Conservation (phyloP, 768 basidiomycete genomes). For the Postia placenta region DNA sequence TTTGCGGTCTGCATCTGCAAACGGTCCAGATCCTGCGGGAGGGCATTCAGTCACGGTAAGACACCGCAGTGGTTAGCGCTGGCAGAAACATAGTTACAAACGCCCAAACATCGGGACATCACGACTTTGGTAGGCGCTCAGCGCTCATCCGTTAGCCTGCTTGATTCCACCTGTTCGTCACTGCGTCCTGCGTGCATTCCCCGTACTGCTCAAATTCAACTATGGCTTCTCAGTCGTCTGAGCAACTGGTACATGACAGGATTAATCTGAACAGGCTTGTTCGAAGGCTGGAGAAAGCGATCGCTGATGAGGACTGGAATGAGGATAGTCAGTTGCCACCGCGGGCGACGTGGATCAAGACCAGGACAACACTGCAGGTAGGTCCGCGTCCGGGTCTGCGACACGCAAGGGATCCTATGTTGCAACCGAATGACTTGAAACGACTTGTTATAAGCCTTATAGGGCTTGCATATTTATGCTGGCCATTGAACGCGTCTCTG, state of each 20-base stretch:
- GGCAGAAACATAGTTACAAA: background rate
- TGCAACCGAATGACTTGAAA: no score
- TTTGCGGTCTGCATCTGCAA: no score
- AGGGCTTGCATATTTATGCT: background rate
- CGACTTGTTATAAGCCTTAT: no score
- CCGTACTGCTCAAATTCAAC: no score
- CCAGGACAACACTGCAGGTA: constrained; percentile 53
- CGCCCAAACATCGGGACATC: no score
- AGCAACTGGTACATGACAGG: constrained; percentile 45
- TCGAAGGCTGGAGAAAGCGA: constrained; percentile 51
- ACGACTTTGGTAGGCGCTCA: no score
- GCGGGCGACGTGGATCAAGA: constrained; percentile 45
- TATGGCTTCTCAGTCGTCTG: constrained; percentile 4
- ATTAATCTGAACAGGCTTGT: constrained; percentile 63
- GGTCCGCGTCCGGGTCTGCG: no score
- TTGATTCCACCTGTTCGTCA: no score
- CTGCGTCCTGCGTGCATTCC: no score
- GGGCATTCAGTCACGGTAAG: no score
- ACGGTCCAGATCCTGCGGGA: no score
- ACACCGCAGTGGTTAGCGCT: background rate
- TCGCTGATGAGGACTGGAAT: constrained; percentile 32
- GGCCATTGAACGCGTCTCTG: background rate
- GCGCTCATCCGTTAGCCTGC: no score
- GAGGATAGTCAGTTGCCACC: constrained; percentile 13
- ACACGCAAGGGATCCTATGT: background rate